Evolutionary conservation across 2,329 filamentous ascomycete genomes (phyloP).

Genomic region (Sporothrix inflata): DNA sequence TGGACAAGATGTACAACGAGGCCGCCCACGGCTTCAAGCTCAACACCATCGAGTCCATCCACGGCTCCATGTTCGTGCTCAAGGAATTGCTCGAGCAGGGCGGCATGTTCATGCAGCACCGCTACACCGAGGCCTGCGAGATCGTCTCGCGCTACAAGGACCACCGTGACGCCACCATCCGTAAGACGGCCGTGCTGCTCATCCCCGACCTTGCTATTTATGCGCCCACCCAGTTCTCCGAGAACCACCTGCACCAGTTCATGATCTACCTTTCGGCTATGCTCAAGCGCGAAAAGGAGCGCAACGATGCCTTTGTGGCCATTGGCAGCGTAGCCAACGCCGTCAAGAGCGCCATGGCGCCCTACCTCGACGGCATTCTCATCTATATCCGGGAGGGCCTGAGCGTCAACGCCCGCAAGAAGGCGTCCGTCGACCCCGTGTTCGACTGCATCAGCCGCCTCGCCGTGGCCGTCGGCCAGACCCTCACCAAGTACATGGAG

Average conservation of each 20-base stretch:
- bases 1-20: slow-evolving; percentile 88
- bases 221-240: slow-evolving; percentile 85
- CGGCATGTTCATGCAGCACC: slow-evolving; percentile 98
- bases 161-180: slow-evolving; percentile 83
- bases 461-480: slow-evolving; percentile 92
- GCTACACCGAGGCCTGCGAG: slow-evolving; percentile 90
- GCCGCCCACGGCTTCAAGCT: slow-evolving; percentile 77
- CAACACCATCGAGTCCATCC: slow-evolving; percentile 82
- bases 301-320: slow-evolving; percentile 91
- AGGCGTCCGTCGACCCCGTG: slow-evolving; percentile 73
- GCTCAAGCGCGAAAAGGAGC: slow-evolving; percentile 91
- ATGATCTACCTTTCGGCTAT: slow-evolving; percentile 96
- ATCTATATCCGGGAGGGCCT: slow-evolving; percentile 92
- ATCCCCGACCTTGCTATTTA: slow-evolving; percentile 94
- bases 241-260: slow-evolving; percentile 87
- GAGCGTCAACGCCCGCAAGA: slow-evolving; percentile 72
- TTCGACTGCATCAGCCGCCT: slow-evolving; percentile 98
- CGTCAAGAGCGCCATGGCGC: slow-evolving; percentile 91
- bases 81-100: slow-evolving; percentile 93
- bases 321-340: slow-evolving; percentile 97
- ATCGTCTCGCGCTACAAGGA: slow-evolving; percentile 92
- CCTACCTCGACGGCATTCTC: slow-evolving; percentile 91
- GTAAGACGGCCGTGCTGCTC: slow-evolving; percentile 85
- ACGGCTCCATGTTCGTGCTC: slow-evolving; percentile 90
- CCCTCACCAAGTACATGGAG: slow-evolving; percentile 97